These are phyloP conservation scores for Brassica hybrid DNA, from an alignment of 441 rosid genomes.

Conservation along the genomic window DNA sequence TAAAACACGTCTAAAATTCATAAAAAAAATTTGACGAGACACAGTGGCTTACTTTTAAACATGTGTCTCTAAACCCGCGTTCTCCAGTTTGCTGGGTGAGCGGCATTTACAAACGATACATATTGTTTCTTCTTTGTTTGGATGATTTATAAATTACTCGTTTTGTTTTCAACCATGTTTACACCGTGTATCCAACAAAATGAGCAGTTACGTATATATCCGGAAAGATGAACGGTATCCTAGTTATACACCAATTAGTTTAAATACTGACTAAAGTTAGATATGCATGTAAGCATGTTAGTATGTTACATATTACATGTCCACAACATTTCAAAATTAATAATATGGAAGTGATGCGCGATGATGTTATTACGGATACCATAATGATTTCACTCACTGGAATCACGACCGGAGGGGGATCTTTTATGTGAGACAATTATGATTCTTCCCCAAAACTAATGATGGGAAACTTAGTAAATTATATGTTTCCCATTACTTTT, in stretches of 20 bases:
- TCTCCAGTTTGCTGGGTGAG: no score
- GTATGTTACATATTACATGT: not conserved
- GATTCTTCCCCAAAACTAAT: slow-evolving; percentile 47
- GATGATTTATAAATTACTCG: not conserved
- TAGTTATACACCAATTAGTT: not conserved
- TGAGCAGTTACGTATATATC: not conserved
- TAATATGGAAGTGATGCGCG: slow-evolving; percentile 51
- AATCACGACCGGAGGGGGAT: slow-evolving; percentile 49
- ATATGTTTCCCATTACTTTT: slow-evolving; percentile 25
- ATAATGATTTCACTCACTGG: slow-evolving; percentile 31
- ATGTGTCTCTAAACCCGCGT: no score
- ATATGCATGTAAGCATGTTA: not conserved
- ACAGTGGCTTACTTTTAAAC: no score
- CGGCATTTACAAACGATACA: no score
- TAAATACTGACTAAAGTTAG: not conserved
- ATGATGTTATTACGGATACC: slow-evolving; percentile 42
- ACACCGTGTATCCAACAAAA: not conserved
- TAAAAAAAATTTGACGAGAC: no score
- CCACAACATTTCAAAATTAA: slow-evolving; percentile 49
- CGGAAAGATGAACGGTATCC: not conserved
- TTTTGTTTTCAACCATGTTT: not conserved
- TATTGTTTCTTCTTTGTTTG: no score
- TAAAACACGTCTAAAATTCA: no score
- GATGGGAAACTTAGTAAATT: slow-evolving; percentile 46
- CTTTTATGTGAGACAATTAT: slow-evolving; percentile 65